Conservation (phyloP, 306 rosid species). For the Adenanthera pavonina region DNA sequence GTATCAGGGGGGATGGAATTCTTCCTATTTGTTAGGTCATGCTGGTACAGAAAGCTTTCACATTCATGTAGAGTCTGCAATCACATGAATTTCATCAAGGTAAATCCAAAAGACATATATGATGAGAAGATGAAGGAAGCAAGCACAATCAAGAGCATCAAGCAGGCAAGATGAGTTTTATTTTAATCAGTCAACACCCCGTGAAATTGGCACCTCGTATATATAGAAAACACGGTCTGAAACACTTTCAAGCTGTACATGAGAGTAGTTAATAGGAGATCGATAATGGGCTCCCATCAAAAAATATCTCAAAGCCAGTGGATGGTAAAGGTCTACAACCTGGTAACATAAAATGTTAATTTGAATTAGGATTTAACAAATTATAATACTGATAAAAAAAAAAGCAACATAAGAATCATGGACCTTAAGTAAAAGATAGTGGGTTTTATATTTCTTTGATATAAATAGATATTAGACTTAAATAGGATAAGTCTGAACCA, state of each 20-base stretch:
- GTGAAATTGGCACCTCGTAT: constrained; percentile 69
- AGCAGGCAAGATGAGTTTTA: constrained; percentile 4
- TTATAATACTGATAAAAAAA: background rate
- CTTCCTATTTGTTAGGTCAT: constrained; percentile 58
- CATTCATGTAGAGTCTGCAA: constrained; percentile 89
- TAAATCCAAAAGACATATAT: background rate
- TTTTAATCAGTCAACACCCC: background rate
- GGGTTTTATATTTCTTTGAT: background rate
- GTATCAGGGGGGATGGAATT: constrained; percentile 66
- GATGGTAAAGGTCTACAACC: constrained; percentile 93
- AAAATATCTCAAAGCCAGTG: constrained; percentile 90
- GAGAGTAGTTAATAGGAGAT: constrained; percentile 90
- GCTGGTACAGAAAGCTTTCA: constrained; percentile 65
- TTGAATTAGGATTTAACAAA: constrained; percentile 26
- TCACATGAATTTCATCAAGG: constrained; percentile 40
- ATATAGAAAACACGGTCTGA: constrained; percentile 90
- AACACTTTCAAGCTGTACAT: constrained; percentile 84
- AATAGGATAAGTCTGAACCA: constrained; percentile 25
- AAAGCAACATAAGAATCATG: background rate
- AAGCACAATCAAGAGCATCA: constrained; percentile 1
- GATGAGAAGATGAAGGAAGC: constrained; percentile 18
- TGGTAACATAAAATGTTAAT: constrained; percentile 42
- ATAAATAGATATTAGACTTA: constrained; percentile 17
- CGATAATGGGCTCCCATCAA: constrained; percentile 92
- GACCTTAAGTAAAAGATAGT: background rate